phyloP scores from a whole-genome alignment of 1,139 yeast species.

The Candida albicans region DNA sequence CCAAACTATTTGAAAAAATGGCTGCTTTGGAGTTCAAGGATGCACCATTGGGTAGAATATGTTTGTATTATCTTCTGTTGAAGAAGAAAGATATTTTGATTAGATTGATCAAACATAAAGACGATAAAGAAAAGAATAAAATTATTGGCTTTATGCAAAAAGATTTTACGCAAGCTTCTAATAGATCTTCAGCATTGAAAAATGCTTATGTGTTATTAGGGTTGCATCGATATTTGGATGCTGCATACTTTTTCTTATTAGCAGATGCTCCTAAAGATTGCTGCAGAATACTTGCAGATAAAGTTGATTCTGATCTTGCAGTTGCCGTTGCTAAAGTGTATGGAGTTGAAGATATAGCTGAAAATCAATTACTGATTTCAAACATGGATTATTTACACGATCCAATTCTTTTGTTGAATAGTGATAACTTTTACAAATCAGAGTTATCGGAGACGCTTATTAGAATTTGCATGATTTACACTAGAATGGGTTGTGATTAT shows the following conservation, averaged over 20 bases:
- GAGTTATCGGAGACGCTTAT: slow-evolving; percentile 38
- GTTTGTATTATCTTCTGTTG: slow-evolving; percentile 76
- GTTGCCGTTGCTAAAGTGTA: slow-evolving; percentile 78
- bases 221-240: slow-evolving; percentile 81
- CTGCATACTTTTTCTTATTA: slow-evolving; percentile 87
- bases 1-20: slow-evolving; percentile 58
- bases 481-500: slow-evolving; percentile 90
- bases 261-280: slow-evolving; percentile 78
- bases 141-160: slow-evolving; percentile 74
- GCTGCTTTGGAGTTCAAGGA: slow-evolving; percentile 69
- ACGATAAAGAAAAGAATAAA: slow-evolving; percentile 79
- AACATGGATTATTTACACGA: slow-evolving; percentile 54
- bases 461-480: slow-evolving; percentile 65
- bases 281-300: slow-evolving; percentile 66
- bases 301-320: slow-evolving; percentile 73
- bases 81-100: slow-evolving; percentile 72
- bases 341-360: slow-evolving; percentile 10
- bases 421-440: slow-evolving; percentile 38
- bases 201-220: slow-evolving; percentile 91
- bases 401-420: slow-evolving; percentile 62
- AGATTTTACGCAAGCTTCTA: slow-evolving; percentile 70
- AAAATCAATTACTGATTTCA: slow-evolving; percentile 17
- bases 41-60: slow-evolving; percentile 71
- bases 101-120: slow-evolving; percentile 81
- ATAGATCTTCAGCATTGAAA: slow-evolving; percentile 87